Base-by-base conservation (phyloP, 2,329 filamentous ascomycete species). In the Pseudogymnoascus sp. region DNA sequence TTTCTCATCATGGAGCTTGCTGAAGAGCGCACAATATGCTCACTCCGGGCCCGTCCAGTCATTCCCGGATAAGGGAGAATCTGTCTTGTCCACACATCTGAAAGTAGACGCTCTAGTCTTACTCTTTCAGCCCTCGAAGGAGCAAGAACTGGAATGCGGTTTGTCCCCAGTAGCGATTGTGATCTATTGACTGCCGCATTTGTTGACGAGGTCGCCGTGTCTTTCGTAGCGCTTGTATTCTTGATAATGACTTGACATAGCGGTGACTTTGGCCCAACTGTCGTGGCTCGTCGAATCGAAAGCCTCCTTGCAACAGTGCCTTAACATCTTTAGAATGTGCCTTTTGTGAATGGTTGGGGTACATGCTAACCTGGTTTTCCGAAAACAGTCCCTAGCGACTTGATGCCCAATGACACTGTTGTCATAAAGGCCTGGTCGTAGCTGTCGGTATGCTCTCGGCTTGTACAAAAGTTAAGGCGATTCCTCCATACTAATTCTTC, bases 1-100 rank as follows among this genome's bases (percentile, higher is more conserved):
- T 93, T 96, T 61, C 92, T 84, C 78, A 96, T 96, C 71, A 96
- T 85, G 0, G 90, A 90, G 37, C 90, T 91, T 11, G 92, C 90
- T n/a, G 89, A 91, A 42, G 84, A 85, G 61, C 89, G 82, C 56
- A 95, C 87, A 3, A 91, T 78, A 70, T 89, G 85, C 69, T 96
- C 85, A 69, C 89, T 77, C 77, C 85, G 74, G 73, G 84, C 74
- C 77, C 86, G 74, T 75, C 74, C 80, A 33, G 83, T 83, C 84
- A 96, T 93, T 1, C 91, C 91, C 14, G 93, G 91, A 71, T 89
- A 95, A 0, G 92, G 91, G 44, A 97, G 76, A 16, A 85, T 75
- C 63, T 96, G 89, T 61, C 87, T 86, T 13, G 89, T 96, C 88
- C 93, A 97, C 1, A 96, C 85, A 67, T 96, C 90, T 14, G 83